Evolutionary conservation across 371 early-diverging fungal species (phyloP), one percentile per base, ranked within the genome.

Genomic region (Syncephalis fuscata): DNA sequence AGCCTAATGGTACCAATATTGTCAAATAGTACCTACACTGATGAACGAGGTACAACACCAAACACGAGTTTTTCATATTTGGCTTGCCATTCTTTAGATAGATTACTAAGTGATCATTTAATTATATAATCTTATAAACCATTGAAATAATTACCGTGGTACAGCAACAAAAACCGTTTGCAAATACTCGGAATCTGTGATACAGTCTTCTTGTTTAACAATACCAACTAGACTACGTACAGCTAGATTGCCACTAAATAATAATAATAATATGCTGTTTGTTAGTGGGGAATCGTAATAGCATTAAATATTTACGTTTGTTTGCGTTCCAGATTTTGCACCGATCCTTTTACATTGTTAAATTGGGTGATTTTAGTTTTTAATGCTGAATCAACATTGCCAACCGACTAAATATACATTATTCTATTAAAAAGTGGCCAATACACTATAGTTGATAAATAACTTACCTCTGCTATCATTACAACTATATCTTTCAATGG

Each of bases 11-110:
- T 5, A 8, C 25, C 22, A 45, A 8, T 23, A 45, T 23, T 7
- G 15, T 15, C 14, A 36, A 43, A 41, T 11, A 54, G 2, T 1
- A 59, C 78, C 61, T 76, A 88, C 87, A 70, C 64, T 49, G 88
- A 74, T 0, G 96, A 93, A 27, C 98, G 80, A 20, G 98, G 98
- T 7, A 97, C 95, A 16, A 97, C 88, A 89, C 88, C 88, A 40
- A 78, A 72, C 1, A 92, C 76, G 48, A 97, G 56, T 0, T 76
- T 76, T 62, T 97, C 98, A 63, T 97, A 97, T 36, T 59, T 66
- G 59, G 69, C 68, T 11, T 65, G 51, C 92, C 92, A 97, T 5
- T 86, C 85, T 59, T 82, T 82, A 52, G 76, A 73, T 19, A 68
- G 61, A 3, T 60, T 54, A 55, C 84, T 85, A 43, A 27, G 42